Evolutionary conservation across 2,329 filamentous ascomycete species (phyloP), one percentile per base, ranked within the genome.

Genomic region (Fusarium armeniacum): DNA sequence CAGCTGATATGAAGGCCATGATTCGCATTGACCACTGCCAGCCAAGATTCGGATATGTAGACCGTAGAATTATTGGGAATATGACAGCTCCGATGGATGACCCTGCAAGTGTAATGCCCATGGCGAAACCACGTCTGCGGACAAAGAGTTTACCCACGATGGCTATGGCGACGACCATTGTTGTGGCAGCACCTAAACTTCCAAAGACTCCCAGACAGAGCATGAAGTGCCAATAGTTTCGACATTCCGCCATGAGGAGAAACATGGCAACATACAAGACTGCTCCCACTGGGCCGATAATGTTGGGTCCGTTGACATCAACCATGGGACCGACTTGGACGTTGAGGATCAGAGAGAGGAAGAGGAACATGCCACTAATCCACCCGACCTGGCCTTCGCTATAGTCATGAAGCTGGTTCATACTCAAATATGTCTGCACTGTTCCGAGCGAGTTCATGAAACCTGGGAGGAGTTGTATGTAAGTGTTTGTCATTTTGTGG

Each of bases 311-410:
- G 40, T 84, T 82, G 1, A 78, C 77, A 58, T 86, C 84, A 59
- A 85, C 83, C 5, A 86, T 60, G 2, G 84, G 84, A 0, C 84
- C 83, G 10, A 84, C 78, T 69, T 84, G 83, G 6, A 85, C 80
- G 6, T 81, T 83, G 3, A 84, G 76, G 16, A 83, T 78, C 0
- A 85, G 72, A 0, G 80, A 78, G 1, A 85, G 68, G 46, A 83
- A 85, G 7, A 81, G 79, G 35, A 84, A 81, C 6, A 84, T 65
- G 2, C 83, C 82, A 1, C 81, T 80, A 54, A 85, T 85, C 84
- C 83, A 86, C 22, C 83, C 84, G 1, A 86, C 78, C 41, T 85
- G 80, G 5, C 81, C 75, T 5, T 81, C 75, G 5, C 78, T 78
- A 63, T 83, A 84, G 10, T 70, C 62, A 0, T 77, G 72, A 2